phyloP scores from a whole-genome alignment of 768 basidiomycete genomes.

The Mycena haematopus region DNA sequence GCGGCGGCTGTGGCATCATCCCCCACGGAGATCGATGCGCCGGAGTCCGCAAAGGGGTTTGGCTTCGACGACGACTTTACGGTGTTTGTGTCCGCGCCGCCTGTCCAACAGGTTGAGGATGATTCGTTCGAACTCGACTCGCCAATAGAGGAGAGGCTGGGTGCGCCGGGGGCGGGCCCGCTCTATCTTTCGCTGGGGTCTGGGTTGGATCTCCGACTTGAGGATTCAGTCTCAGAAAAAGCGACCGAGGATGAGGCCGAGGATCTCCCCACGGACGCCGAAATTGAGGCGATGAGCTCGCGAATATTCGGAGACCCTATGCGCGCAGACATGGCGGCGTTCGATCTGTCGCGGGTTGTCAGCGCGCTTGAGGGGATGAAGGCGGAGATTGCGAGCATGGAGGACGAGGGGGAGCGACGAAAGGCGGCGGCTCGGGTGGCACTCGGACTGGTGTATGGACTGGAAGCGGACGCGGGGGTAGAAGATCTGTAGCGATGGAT shows the following conservation, averaged over 20 bases:
- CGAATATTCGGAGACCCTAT: conserved; percentile 53
- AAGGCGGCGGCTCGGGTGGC: conserved; percentile 76
- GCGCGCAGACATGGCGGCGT: conserved; percentile 45
- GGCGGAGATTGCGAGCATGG: conserved; percentile 73
- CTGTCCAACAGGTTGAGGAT: conserved; percentile 31
- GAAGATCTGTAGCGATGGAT: conserved; percentile 1
- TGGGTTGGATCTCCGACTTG: conserved; percentile 58
- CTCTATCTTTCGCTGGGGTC: conserved; percentile 63
- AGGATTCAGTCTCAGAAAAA: conserved; percentile 27
- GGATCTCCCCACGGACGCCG: conserved; percentile 53
- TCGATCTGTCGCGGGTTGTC: conserved; percentile 69
- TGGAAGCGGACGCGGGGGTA: conserved; percentile 40
- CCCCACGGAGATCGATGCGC: conserved; percentile 33
- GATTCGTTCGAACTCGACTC: conserved; percentile 30
- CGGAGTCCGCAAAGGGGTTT: conserved; percentile 26
- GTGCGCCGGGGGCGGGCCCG: conserved; percentile 30
- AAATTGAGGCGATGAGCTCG: conserved; percentile 55
- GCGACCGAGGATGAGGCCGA: conserved; percentile 37
- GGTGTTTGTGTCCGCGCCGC: conserved; percentile 71
- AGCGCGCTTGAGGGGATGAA: conserved; percentile 72
- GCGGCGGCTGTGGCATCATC: conserved; percentile 34
- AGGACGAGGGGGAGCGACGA: conserved; percentile 65
- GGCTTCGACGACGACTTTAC: conserved; percentile 85
- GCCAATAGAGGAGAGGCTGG: conserved; percentile 23
- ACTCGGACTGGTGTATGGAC: conserved; percentile 74